Base-by-base conservation (phyloP, 306 rosid genomes). In the Lablab purpureus region DNA sequence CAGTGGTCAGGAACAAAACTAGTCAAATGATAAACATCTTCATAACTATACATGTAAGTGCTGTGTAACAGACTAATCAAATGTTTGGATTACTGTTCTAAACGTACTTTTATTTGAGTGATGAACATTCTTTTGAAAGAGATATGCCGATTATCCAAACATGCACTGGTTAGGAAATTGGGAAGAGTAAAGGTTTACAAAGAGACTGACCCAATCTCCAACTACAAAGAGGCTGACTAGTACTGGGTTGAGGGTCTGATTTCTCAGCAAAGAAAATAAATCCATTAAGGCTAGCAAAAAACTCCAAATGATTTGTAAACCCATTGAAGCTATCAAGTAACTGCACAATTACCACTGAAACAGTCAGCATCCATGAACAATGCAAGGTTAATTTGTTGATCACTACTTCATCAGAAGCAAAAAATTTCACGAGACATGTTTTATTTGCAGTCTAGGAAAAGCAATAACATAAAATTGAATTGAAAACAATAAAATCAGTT, bases 121-220 rank as follows among this genome's bases (percentile, higher is more conserved):
- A 15, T 45, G 18, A 15, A 47, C 56, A 50, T n/a, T n/a, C 10
- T 50, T 50, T n/a, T 6, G 23, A 19, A 50, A 50, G 22, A 19
- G 56, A 8, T n/a, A 19, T 1, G 7, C n/a, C 9, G 54, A 18
- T 60, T 60, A 60, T 60, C 43, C 67, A 60, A 30, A 60, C 2
- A 60, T 5, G 22, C 5, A 3, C 37, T 27, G 68, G 40, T 25
- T 25, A 49, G 17, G 22, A 51, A 45, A 19, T 19, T 40, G 25
- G 36, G 52, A 67, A 67, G 37, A 34, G 72, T 70, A 66, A 14
- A 74, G 63, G 70, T 69, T 76, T 8, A 34, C 30, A 27, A 10
- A 71, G 81, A 84, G 84, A 59, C 96, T 87, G 71, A 94, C 98
- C 98, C 98, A 92, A 75, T 94, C 97, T 86, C 97, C 97, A 74